Base-by-base conservation (phyloP, 2,329 filamentous ascomycete species). In the Epichloe gansuensis region DNA sequence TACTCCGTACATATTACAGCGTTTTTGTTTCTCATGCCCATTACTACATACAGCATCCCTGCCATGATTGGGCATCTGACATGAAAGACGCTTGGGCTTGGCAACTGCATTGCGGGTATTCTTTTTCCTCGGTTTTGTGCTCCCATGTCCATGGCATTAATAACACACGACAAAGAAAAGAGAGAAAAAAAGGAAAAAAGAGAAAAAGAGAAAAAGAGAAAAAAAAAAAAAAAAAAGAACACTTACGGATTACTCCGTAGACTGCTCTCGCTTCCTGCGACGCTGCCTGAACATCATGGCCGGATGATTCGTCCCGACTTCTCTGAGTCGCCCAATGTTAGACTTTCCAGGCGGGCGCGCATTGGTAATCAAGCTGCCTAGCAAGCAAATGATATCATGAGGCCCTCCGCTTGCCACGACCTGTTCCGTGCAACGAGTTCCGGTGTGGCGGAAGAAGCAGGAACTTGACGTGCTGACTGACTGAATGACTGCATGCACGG, bases 391-490 rank as follows among this genome's bases (percentile, higher is more conserved):
- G 23, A 23, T 4, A 3, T n/a, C n/a, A n/a, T 23, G 17, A 21
- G 17, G 2, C 17, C 17, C 17, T 21, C 17, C 17, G 17, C 17
- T 21, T 21, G 17, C 17, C 17, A 21, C 17, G 17, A 21, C 17
- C 17, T 21, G 17, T 21, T 21, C 17, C 17, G 17, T 21, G 17
- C 42, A 45, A 46, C 50, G 35, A 46, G 50, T 51, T 35, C 35
- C 50, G 48, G 43, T 46, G 50, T 51, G 50, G 50, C 50, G 25
- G 50, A 42, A 46, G 43, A 23, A 46, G 43, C 17, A 21, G 17
- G 17, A 2, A 21, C 17, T 21, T 21, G 17, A 21, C 17, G 17
- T 21, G 17, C 17, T 21, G 17, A 21, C 17, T 21, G 17, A 21
- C 17, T 21, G 17, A 21, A 2, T 21, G 42, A 31, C 42, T 34